Evolutionary conservation across 1,284 basidiomycete species (phyloP), one percentile per base, ranked within the genome.

Genomic region (Neolentinus lepideus): DNA sequence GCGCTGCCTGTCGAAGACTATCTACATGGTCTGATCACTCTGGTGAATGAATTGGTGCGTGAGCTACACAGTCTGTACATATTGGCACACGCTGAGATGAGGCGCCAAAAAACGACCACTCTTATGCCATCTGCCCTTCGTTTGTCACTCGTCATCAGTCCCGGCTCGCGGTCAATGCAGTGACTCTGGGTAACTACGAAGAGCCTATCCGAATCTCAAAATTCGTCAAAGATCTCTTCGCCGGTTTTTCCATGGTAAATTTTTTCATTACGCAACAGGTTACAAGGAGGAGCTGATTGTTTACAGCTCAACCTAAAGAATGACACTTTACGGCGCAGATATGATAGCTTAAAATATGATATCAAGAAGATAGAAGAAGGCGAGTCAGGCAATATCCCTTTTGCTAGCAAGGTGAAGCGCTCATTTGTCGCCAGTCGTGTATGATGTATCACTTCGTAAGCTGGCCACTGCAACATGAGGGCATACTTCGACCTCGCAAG

Each of bases 291-390:
- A 12, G 12, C 29, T 31, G 6, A 50, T 27, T 29, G 6, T 12
- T 58, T 6, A 12, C 63, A 92, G 86, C 75, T 94, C n/a, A 94
- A 93, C 65, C 74, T 94, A n/a, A 94, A 92, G 65, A 94, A 94
- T 60, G 91, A 93, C 64, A 69, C 74, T 0, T 73, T 94, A 3
- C 83, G 91, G 10, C 80, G 89, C 58, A 73, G 90, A 53, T 94
- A 90, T 64, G 91, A 91, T 63, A 83, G 85, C 61, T 71, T 92
- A 24, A 92, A 92, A 66, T 94, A 93, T 62, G 91, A 93, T 65
- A 81, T 94, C 61, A 93, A 93, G 71, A 91, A 91, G 63, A 88
- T 93, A 22, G 91, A 94, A 73, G 92, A 93, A 83, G 90, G 91
- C 83, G 55, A 58, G 75, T 62, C n/a, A n/a, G n/a, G n/a, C n/a